These are phyloP conservation scores for Bipolaris victoriae DNA, from an alignment of 2,329 filamentous ascomycete species.

Conservation along the genomic window DNA sequence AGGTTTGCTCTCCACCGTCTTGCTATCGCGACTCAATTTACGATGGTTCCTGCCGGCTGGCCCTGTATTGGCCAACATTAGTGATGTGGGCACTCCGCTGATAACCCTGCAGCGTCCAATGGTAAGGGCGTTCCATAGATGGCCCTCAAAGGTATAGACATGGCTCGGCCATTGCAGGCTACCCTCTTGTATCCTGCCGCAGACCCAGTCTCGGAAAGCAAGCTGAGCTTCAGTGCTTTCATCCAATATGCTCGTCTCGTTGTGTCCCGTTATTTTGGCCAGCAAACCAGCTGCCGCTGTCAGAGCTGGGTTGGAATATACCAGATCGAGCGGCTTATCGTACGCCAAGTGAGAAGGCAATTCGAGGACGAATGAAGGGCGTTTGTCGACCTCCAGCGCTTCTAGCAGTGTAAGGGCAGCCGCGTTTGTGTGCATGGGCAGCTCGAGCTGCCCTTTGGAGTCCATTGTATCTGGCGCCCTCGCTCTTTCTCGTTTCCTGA, in stretches of 20 bases:
- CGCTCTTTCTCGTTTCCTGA: not conserved
- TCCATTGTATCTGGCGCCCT: slow-evolving; percentile 7
- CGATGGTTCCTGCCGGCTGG: slow-evolving; percentile 6
- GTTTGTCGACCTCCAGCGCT: slow-evolving; percentile 32
- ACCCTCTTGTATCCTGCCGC: slow-evolving; percentile 15
- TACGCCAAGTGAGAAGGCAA: slow-evolving; percentile 9
- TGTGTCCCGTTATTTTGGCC: slow-evolving; percentile 25
- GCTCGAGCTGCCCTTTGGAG: slow-evolving; percentile 6
- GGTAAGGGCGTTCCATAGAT: slow-evolving; percentile 36
- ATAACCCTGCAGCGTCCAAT: slow-evolving; percentile 36
- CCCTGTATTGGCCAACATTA: slow-evolving; percentile 18
- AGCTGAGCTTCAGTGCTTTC: slow-evolving; percentile 23
- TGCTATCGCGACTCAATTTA: slow-evolving; percentile 20
- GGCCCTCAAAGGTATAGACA: slow-evolving; percentile 33
- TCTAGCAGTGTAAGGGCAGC: slow-evolving; percentile 25
- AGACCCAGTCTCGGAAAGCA: slow-evolving; percentile 39
- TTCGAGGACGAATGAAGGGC: slow-evolving; percentile 34
- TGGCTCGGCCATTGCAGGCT: slow-evolving; percentile 20
- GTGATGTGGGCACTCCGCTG: slow-evolving; percentile 31
- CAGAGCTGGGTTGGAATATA: slow-evolving; percentile 38
- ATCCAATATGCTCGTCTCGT: slow-evolving; percentile 20
- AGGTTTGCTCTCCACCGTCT: slow-evolving; percentile 54
- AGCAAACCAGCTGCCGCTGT: slow-evolving; percentile 22
- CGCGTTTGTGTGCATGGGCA: slow-evolving; percentile 9
- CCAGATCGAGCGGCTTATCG: slow-evolving; percentile 22